Conservation (phyloP, 2,329 filamentous ascomycete species). For the Pseudogymnoascus sp. region DNA sequence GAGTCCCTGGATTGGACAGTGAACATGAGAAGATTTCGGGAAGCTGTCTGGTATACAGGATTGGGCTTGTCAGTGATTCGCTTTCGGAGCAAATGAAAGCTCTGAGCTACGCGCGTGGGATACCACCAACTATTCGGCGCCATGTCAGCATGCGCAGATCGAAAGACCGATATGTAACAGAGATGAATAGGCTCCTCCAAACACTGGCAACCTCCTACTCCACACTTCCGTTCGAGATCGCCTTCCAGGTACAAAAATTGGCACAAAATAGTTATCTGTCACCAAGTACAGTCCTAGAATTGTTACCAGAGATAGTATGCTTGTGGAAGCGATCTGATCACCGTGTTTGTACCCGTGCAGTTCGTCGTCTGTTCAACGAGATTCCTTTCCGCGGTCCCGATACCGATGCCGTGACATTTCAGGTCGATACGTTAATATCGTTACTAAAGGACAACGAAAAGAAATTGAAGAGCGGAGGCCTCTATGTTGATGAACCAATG, state of each 20-base stretch:
- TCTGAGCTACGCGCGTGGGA: slow-evolving; percentile 24
- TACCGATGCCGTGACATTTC: slow-evolving; percentile 35
- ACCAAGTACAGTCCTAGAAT: slow-evolving; percentile 39
- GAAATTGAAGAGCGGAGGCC: slow-evolving; percentile 22
- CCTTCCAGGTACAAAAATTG: slow-evolving; percentile 56
- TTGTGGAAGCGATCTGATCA: slow-evolving; percentile 21
- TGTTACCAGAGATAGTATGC: slow-evolving; percentile 36
- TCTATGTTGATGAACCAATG: slow-evolving; percentile 15
- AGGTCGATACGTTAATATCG: slow-evolving; percentile 34
- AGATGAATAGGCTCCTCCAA: slow-evolving; percentile 16
- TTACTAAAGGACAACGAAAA: slow-evolving; percentile 35
- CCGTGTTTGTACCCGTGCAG: slow-evolving; percentile 43
- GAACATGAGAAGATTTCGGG: slow-evolving; percentile 33
- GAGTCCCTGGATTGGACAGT: slow-evolving; percentile 30
- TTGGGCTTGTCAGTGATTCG: slow-evolving; percentile 24
- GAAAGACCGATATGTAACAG: slow-evolving; percentile 12
- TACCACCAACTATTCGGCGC: slow-evolving; percentile 25
- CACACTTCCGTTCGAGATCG: slow-evolving; percentile 42
- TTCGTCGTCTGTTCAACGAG: slow-evolving; percentile 43
- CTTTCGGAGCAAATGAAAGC: slow-evolving; percentile 24
- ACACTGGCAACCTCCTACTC: slow-evolving; percentile 21
- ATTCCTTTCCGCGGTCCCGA: slow-evolving; percentile 49
- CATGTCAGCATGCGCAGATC: slow-evolving; percentile 13
- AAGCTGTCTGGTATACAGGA: slow-evolving; percentile 43
- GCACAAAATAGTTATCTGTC: slow-evolving; percentile 55